Conservation (phyloP, 768 basidiomycete species). For the Suillus brevipes region DNA sequence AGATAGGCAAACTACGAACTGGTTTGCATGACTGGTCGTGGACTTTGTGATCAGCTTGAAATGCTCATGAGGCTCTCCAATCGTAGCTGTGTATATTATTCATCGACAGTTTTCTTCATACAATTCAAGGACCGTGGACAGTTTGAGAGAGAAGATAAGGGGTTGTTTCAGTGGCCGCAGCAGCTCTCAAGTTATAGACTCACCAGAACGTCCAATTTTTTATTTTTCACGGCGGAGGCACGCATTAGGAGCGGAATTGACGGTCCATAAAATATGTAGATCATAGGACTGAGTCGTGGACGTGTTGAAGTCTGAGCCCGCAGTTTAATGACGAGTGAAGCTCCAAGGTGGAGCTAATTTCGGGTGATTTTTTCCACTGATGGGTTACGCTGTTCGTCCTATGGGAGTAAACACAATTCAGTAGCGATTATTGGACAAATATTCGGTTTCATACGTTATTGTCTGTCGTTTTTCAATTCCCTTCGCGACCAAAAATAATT, state of each 20-base stretch:
- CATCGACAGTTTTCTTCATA: neutral
- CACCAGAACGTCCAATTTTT: neutral
- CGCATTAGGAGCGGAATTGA: neutral
- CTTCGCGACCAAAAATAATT: constrained; percentile 2
- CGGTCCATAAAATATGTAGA: neutral
- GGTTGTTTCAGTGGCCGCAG: neutral
- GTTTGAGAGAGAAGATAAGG: neutral
- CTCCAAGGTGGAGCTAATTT: neutral
- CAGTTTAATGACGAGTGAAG: neutral
- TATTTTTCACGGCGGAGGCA: neutral
- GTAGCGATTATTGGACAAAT: neutral
- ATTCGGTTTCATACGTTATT: neutral
- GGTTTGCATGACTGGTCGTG: neutral
- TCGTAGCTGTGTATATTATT: neutral
- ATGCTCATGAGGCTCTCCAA: neutral
- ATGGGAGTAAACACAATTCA: neutral
- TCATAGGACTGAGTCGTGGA: neutral
- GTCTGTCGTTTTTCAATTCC: neutral
- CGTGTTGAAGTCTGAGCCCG: neutral
- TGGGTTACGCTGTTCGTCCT: constrained; percentile 1
- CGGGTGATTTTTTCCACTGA: neutral
- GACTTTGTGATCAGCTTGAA: neutral
- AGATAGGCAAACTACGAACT: neutral
- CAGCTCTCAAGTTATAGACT: neutral
- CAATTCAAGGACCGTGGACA: neutral